Percentiles rank a stretch among this genome's conserved stretches.
Evolutionary conservation across 1,139 yeast species (phyloP).

Genomic region (Debaryomyces subglobosus): DNA sequence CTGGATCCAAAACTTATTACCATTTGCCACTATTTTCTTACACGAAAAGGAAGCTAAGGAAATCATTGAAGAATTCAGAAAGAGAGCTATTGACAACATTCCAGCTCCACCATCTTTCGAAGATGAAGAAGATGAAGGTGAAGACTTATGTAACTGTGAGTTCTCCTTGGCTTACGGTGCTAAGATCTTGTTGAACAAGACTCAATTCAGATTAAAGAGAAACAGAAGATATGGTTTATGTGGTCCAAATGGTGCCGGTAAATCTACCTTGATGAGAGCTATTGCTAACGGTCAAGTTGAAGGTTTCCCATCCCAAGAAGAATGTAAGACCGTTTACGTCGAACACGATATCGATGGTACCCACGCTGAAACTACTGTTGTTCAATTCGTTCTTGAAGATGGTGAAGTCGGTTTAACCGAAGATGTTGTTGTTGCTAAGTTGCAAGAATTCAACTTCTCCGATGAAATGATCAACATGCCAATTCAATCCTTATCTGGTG

Average conservation of each 20-base stretch:
- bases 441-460: conserved; percentile 87
- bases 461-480: conserved; percentile 92
- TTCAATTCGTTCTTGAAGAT: conserved; percentile 81
- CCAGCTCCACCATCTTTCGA: conserved; percentile 95
- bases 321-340: conserved; percentile 98
- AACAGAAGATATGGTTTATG: conserved; percentile 99
- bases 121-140: conserved; percentile 99
- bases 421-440: conserved; percentile 70
- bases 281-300: conserved; percentile 99
- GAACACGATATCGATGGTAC: conserved; percentile 99
- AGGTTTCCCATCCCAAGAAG: conserved; percentile 99
- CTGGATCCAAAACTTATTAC: conserved; percentile 87
- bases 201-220: conserved; percentile 98
- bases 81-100: conserved; percentile 95
- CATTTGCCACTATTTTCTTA: conserved; percentile 93
- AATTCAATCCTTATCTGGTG: conserved; percentile 97
- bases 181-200: conserved; percentile 98
- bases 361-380: conserved; percentile 92
- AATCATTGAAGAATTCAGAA: conserved; percentile 91
- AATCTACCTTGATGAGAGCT: conserved; percentile 99
- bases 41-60: conserved; percentile 93
- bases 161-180: conserved; percentile 99
- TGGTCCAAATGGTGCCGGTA: conserved; percentile 99
- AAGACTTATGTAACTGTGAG: conserved; percentile 99
- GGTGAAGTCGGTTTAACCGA: conserved; percentile 79